Percentiles rank a stretch among this genome's conserved stretches.
Evolutionary conservation across 257 asterid species (phyloP).

Genomic region (Osmanthus fragrans): DNA sequence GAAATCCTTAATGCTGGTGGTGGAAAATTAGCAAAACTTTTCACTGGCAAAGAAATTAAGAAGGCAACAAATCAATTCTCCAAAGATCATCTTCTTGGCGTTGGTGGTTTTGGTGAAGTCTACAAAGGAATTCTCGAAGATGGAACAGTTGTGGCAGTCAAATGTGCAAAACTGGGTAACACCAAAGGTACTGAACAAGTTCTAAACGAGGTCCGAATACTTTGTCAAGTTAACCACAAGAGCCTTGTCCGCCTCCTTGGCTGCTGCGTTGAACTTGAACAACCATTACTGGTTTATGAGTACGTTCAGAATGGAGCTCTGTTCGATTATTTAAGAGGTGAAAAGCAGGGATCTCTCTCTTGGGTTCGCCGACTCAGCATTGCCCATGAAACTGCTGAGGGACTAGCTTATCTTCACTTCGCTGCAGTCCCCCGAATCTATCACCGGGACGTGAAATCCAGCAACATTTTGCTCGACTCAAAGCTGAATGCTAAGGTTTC

Average conservation of each 20-base stretch:
- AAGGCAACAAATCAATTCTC: constrained; percentile 81
- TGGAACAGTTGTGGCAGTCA: constrained; percentile 72
- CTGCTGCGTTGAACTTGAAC: constrained; percentile 90
- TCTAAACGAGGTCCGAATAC: constrained; percentile 83
- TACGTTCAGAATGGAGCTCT: constrained; percentile 64
- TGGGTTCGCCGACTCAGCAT: constrained; percentile 61
- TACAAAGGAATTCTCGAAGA: constrained; percentile 70
- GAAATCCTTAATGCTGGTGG: constrained; percentile 75
- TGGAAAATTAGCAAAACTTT: constrained; percentile 61
- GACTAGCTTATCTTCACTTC: constrained; percentile 82
- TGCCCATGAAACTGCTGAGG: constrained; percentile 84
- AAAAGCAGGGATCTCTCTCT: constrained; percentile 30
- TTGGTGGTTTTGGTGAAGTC: constrained; percentile 88
- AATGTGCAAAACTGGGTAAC: constrained; percentile 88
- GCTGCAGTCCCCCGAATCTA: constrained; percentile 81
- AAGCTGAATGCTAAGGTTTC: constrained; percentile 72
- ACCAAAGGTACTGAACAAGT: constrained; percentile 82
- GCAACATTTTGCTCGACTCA: constrained; percentile 76
- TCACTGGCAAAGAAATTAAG: constrained; percentile 72
- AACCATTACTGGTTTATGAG: constrained; percentile 83
- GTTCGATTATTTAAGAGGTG: constrained; percentile 51
- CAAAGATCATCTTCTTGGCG: constrained; percentile 75
- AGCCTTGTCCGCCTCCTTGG: constrained; percentile 82
- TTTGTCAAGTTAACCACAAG: constrained; percentile 89
- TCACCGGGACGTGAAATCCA: constrained; percentile 88